Evolutionary conservation across 1,139 yeast species (phyloP).

Genomic region (Blastobotrys niveus): DNA sequence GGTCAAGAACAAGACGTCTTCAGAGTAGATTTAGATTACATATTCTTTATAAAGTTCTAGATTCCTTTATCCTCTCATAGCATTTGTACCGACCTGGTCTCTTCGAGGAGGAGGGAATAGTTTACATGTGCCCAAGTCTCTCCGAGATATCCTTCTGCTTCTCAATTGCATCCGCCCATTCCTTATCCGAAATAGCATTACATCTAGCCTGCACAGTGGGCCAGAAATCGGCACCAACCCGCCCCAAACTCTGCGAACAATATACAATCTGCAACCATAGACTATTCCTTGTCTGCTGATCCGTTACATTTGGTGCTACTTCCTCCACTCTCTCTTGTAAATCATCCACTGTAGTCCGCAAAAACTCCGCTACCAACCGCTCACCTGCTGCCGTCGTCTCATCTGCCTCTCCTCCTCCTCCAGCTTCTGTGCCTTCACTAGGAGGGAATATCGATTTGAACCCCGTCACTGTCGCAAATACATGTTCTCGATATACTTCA

Average conservation of each 20-base stretch:
- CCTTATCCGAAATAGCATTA: constrained; percentile 29
- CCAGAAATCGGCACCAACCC: constrained; percentile 65
- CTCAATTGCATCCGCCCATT: constrained; percentile 37
- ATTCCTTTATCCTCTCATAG: too few relatives aligned
- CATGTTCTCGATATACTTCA: constrained; percentile 78
- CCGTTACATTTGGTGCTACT: constrained; percentile 38
- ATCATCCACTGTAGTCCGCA: constrained; percentile 36
- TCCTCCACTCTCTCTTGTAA: constrained; percentile 36
- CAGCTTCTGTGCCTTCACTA: constrained; percentile 5
- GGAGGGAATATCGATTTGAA: constrained; percentile 56
- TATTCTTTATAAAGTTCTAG: too few relatives aligned
- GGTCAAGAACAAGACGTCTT: constrained; percentile 33
- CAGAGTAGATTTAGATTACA: too few relatives aligned
- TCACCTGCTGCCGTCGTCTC: constrained; percentile 23
- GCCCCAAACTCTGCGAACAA: constrained; percentile 66
- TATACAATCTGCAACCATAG: constrained; percentile 67
- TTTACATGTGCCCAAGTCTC: constrained; percentile 20
- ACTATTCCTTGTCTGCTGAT: constrained; percentile 50
- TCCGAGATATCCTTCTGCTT: constrained; percentile 38
- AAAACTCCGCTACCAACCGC: constrained; percentile 40
- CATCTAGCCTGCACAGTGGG: constrained; percentile 30
- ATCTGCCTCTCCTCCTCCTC: constrained; percentile 2
- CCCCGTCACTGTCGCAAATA: constrained; percentile 65
- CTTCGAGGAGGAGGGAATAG: too few relatives aligned
- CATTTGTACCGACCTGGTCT: background rate